phyloP scores from a whole-genome alignment of 1,284 basidiomycete species.

The Ganoderma resinaceum region DNA sequence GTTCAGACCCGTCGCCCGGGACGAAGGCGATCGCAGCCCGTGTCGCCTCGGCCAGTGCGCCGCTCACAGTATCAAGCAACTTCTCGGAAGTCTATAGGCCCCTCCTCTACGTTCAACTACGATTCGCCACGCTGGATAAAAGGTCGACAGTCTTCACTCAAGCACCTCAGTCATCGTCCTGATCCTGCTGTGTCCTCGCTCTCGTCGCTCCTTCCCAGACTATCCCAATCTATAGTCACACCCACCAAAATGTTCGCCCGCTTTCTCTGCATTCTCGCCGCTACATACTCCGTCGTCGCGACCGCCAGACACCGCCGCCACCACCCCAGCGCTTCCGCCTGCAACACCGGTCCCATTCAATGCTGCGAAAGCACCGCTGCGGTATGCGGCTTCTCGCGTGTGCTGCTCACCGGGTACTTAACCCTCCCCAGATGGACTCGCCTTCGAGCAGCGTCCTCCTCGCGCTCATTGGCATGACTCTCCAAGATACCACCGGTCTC shows the following conservation, averaged over 20 bases:
- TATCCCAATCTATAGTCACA: conserved; percentile 15
- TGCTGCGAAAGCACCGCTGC: conserved; percentile 21
- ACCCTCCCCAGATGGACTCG: conserved; percentile 12
- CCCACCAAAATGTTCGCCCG: background rate
- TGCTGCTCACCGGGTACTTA: background rate
- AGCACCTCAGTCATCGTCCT: background rate
- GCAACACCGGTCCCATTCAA: conserved; percentile 25
- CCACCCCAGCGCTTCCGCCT: background rate
- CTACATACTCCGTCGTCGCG: conserved; percentile 20
- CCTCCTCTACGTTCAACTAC: background rate
- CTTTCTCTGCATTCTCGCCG: conserved; percentile 16
- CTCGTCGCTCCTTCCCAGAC: conserved; percentile 8
- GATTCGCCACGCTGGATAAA: background rate
- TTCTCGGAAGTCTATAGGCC: background rate
- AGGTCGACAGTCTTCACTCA: background rate
- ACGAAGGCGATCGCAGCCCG: background rate
- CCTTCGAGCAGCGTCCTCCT: conserved; percentile 4
- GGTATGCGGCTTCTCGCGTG: background rate
- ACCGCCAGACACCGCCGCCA: conserved; percentile 17
- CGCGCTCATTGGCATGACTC: conserved; percentile 21
- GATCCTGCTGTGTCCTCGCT: background rate
- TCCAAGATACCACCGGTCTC: conserved; percentile 12
- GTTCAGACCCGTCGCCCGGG: background rate
- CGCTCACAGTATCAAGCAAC: background rate
- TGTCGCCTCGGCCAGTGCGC: background rate